A percentile compares a stretch with the other conserved stretches of the same genome.
These are phyloP conservation scores for Arthrinium phaeospermum DNA, from an alignment of 2,329 filamentous ascomycete species.

Conservation along the genomic window DNA sequence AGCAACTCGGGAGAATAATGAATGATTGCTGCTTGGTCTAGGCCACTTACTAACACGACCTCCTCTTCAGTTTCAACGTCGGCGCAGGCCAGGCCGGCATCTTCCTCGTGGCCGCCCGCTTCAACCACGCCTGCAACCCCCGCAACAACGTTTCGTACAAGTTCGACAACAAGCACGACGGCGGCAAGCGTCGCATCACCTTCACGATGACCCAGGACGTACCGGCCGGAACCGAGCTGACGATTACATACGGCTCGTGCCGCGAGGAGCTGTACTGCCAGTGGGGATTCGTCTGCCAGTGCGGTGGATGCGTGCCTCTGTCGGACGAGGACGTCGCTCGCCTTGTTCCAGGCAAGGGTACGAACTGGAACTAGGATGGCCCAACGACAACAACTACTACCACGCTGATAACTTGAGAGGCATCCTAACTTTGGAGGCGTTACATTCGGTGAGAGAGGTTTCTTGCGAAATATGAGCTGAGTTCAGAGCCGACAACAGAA, in stretches of 20 bases:
- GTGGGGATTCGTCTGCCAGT: constrained; percentile 61
- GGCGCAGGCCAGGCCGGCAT: constrained; percentile 41
- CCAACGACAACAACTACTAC: neutral
- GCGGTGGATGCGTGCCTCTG: constrained; percentile 48
- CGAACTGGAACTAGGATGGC: neutral
- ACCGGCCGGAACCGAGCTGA: constrained; percentile 53
- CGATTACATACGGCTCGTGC: constrained; percentile 52
- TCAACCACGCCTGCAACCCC: constrained; percentile 62
- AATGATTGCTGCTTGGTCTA: no score
- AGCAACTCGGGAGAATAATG: no score
- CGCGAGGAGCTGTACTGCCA: constrained; percentile 43
- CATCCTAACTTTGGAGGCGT: neutral
- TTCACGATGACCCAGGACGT: constrained; percentile 48
- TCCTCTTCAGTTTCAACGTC: constrained; percentile 26
- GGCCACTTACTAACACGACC: neutral
- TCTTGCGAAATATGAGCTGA: neutral
- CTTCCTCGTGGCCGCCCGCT: constrained; percentile 58
- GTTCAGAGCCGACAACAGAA: neutral
- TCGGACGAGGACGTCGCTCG: neutral
- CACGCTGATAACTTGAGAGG: neutral
- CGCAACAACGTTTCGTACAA: constrained; percentile 50
- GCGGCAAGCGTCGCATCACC: constrained; percentile 42
- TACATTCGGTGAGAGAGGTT: neutral
- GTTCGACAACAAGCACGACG: constrained; percentile 39
- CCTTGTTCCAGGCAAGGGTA: neutral